Evolutionary conservation across 495 filamentous ascomycete species (phyloP), one percentile per base, ranked within the genome.

Genomic region (Echria macrotheca): DNA sequence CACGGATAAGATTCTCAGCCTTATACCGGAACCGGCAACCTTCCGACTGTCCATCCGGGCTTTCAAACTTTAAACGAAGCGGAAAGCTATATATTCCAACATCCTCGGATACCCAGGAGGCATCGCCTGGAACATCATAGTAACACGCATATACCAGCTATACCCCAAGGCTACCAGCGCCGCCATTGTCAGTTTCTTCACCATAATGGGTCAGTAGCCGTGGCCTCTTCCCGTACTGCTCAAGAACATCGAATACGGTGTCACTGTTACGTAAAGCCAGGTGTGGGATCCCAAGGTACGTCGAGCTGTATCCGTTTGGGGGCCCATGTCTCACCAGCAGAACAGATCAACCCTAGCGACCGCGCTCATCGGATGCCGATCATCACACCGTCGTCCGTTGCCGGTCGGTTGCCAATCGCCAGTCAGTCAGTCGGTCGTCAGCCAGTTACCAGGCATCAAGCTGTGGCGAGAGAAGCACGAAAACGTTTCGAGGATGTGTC

Each of bases 181-280:
- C n/a, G n/a, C n/a, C n/a, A n/a, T n/a, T n/a, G n/a, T n/a, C n/a
- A 96, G 94, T 66, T 98, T 98, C 77, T 98, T 97, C 70, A 71
- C 80, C 46, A 86, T 98, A 60, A 87, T 97, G 72, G 78, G 79
- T 51, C 80, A 83, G 55, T 98, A 94, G 93, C 82, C 80, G 11
- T 98, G 94, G 94, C 93, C 93, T 23, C 80, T 85, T 45, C 93
- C 93, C 23, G 85, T 97, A 1, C 69, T 95, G 49, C 72, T 97
- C 26, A 96, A 97, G 69, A 70, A 75, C 24, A 94, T 95, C 54
- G 91, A 96, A 58, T 86, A 88, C 53, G 85, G 86, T 0, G 79
- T 84, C 8, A 67, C 91, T 10, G 82, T 86, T 47, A 83, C 60
- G 1, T 53, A 58, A 5, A 55, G 90, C 36, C 81, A 85, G 55